Percentiles rank a stretch among this genome's conserved stretches.
These are phyloP conservation scores for Colletotrichum magnum DNA, from an alignment of 2,329 filamentous ascomycete genomes.

Conservation along the genomic window DNA sequence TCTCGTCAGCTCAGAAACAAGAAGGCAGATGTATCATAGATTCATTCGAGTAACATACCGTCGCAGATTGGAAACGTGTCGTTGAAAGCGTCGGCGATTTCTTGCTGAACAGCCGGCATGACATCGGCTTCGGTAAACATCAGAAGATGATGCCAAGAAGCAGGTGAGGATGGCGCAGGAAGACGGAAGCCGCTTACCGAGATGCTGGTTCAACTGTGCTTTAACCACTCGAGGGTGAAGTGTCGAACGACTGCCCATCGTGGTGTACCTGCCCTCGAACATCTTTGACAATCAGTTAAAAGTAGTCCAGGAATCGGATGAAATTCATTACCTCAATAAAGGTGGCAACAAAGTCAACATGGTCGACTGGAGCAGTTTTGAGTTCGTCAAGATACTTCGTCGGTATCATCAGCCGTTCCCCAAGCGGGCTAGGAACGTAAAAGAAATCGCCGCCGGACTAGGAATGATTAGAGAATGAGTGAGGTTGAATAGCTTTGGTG, in stretches of 20 bases:
- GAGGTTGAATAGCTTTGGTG: neutral
- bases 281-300: slow-evolving; percentile 34
- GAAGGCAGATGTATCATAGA: neutral
- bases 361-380: slow-evolving; percentile 44
- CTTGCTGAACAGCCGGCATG: slow-evolving; percentile 6
- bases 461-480: neutral
- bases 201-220: slow-evolving; percentile 44
- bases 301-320: neutral
- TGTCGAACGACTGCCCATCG: slow-evolving; percentile 47
- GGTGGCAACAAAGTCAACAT: slow-evolving; percentile 47
- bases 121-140: neutral
- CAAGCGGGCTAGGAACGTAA: slow-evolving; percentile 47
- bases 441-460: slow-evolving; percentile 19
- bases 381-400: slow-evolving; percentile 47
- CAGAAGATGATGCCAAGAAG: neutral
- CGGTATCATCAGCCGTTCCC: slow-evolving; percentile 48
- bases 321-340: slow-evolving; percentile 40
- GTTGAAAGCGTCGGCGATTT: slow-evolving; percentile 1
- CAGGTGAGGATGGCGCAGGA: neutral
- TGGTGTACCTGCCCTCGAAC: slow-evolving; percentile 51
- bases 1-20: slow-evolving; percentile 35
- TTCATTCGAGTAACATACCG: neutral
- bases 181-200: neutral
- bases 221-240: slow-evolving; percentile 47
- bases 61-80: slow-evolving; percentile 12